A percentile compares a stretch with the other conserved stretches of the same genome.
Conservation (phyloP, 495 filamentous ascomycete species). For the Podospora australis region DNA sequence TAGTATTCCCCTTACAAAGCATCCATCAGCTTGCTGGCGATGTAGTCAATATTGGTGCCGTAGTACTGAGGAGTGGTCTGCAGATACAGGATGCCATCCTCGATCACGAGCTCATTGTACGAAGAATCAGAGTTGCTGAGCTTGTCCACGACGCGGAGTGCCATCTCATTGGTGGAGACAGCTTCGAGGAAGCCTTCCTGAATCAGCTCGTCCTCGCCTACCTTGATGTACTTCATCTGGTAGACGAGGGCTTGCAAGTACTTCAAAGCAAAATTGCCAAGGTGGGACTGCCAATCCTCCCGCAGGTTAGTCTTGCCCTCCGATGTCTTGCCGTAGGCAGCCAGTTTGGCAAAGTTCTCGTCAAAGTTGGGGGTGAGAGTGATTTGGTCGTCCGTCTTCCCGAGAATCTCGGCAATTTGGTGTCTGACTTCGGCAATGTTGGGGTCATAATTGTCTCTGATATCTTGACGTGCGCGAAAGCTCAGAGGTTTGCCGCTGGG, state of each 20-base stretch:
- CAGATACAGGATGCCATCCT: constrained; percentile 38
- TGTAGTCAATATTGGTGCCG: constrained; percentile 18
- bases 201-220: constrained; percentile 42
- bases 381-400: constrained; percentile 30
- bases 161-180: constrained; percentile 33
- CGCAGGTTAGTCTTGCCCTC: constrained; percentile 19
- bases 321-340: constrained; percentile 14
- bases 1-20: constrained; percentile 13
- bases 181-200: constrained; percentile 41
- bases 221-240: constrained; percentile 36
- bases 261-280: constrained; percentile 28
- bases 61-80: constrained; percentile 23
- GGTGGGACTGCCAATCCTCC: constrained; percentile 37
- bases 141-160: constrained; percentile 41
- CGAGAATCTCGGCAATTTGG: constrained; percentile 34
- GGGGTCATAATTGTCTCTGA: constrained; percentile 40
- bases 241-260: constrained; percentile 37
- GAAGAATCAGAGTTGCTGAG: constrained; percentile 29
- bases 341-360: constrained; percentile 41
- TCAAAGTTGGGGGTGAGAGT: constrained; percentile 43
- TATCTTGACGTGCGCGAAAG: constrained; percentile 37
- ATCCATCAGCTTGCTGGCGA: constrained; percentile 23
- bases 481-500: constrained; percentile 31
- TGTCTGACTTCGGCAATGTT: constrained; percentile 27
- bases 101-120: constrained; percentile 38